Conservation (phyloP, 257 asterid species). For the Eucommia ulmoides region DNA sequence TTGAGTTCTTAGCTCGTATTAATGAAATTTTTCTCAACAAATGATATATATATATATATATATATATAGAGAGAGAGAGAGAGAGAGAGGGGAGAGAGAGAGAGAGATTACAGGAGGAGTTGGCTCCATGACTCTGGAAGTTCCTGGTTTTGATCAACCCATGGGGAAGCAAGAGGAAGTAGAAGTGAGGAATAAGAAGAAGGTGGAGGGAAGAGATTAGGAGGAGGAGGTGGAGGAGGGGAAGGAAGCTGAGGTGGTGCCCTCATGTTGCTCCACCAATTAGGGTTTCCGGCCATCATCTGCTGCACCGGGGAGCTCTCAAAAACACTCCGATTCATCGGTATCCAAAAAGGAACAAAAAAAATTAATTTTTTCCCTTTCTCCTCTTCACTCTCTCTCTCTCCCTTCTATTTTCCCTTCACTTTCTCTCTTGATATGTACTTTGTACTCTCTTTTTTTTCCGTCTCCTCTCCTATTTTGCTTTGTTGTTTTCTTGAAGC, state of each 20-base stretch:
- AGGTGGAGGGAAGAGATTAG: constrained; percentile 14
- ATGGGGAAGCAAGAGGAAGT: constrained; percentile 14
- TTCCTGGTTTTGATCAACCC: constrained; percentile 29
- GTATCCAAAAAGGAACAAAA: background rate
- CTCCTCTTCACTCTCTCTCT: background rate
- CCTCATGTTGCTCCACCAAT: constrained; percentile 44
- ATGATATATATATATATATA: background rate
- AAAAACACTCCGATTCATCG: constrained; percentile 47
- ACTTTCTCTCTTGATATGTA: constrained; percentile 15
- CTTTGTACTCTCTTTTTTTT: constrained; percentile 15
- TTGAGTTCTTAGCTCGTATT: no score
- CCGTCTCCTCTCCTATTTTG: no score
- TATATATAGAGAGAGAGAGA: background rate
- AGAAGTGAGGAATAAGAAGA: constrained; percentile 11
- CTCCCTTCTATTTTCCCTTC: constrained; percentile 3
- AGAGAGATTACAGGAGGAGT: constrained; percentile 34
- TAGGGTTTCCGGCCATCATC: constrained; percentile 46
- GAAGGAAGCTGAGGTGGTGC: constrained; percentile 14
- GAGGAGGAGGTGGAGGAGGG: constrained; percentile 18
- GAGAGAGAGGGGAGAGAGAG: background rate
- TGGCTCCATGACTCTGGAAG: constrained; percentile 69
- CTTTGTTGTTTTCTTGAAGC: constrained; percentile 29
- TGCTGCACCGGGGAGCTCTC: constrained; percentile 53
- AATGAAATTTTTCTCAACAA: no score
- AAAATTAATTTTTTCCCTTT: constrained; percentile 3